Percentiles rank a stretch among this genome's conserved stretches.
phyloP scores from a whole-genome alignment of 768 basidiomycete genomes.

The Tulasnella sp. region DNA sequence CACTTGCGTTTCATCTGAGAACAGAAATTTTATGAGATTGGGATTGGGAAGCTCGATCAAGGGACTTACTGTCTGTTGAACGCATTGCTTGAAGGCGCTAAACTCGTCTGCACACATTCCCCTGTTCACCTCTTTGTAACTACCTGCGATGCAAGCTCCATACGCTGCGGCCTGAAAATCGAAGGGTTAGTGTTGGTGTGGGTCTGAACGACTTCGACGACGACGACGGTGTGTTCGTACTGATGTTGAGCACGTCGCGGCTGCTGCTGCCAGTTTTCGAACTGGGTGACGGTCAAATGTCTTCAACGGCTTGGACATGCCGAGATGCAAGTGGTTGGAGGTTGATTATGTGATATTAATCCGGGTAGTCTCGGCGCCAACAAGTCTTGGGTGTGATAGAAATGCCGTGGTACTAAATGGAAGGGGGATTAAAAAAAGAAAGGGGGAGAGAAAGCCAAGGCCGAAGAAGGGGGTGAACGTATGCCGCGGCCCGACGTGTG shows the following conservation, averaged over 20 bases:
- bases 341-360: neutral
- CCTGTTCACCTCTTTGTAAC: conserved; percentile 73
- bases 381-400: neutral
- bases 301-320: neutral
- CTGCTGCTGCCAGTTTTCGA: conserved; percentile 9
- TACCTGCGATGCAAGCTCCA: conserved; percentile 75
- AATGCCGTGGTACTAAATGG: neutral
- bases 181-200: neutral
- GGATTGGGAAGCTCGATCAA: neutral
- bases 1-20: conserved; percentile 46
- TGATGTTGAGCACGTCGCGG: neutral
- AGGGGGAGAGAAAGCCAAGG: neutral
- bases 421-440: neutral
- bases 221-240: neutral
- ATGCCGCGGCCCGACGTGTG: neutral
- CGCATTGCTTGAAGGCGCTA: conserved; percentile 66
- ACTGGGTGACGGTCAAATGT: conserved; percentile 13
- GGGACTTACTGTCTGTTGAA: conserved; percentile 59
- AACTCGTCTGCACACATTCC: conserved; percentile 83
- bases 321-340: neutral
- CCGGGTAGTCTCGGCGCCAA: neutral
- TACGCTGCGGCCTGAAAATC: conserved; percentile 53
- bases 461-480: neutral
- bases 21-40: neutral
- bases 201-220: neutral